Evolutionary conservation across 352 stramenopile species (phyloP).

Genomic region (Phytophthora megakarya): DNA sequence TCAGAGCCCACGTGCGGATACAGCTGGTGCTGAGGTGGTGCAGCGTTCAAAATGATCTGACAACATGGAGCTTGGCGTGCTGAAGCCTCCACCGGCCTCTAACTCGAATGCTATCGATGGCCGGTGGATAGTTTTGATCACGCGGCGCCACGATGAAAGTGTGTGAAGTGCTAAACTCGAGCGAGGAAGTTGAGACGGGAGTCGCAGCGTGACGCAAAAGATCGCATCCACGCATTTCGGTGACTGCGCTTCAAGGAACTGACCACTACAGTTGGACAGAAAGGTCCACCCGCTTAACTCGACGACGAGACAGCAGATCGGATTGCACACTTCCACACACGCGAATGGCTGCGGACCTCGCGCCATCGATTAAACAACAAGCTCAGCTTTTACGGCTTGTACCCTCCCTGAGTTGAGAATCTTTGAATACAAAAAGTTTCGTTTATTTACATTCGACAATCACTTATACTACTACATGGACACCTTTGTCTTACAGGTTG

Average conservation of each 20-base stretch:
- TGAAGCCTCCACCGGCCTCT: background rate
- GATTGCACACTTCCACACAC: slow-evolving; percentile 19
- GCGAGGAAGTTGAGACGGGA: slow-evolving; percentile 15
- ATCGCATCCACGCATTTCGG: slow-evolving; percentile 16
- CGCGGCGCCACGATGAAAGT: background rate
- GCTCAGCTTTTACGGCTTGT: slow-evolving; percentile 11
- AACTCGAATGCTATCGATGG: slow-evolving; percentile 16
- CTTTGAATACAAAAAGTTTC: slow-evolving; percentile 8
- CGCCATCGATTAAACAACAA: slow-evolving; percentile 2
- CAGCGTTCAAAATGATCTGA: slow-evolving; percentile 16
- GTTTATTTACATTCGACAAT: slow-evolving; percentile 1
- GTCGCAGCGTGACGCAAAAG: slow-evolving; percentile 1
- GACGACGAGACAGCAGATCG: slow-evolving; percentile 19
- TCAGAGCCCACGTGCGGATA: slow-evolving; percentile 7
- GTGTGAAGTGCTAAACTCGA: background rate
- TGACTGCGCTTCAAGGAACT: slow-evolving; percentile 25
- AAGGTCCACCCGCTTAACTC: slow-evolving; percentile 17
- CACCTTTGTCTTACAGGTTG: slow-evolving; percentile 6
- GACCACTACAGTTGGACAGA: slow-evolving; percentile 7
- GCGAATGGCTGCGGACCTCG: slow-evolving; percentile 12
- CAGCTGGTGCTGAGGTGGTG: slow-evolving; percentile 33
- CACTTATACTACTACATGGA: slow-evolving; percentile 11
- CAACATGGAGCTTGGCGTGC: slow-evolving; percentile 10
- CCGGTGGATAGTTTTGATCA: background rate
- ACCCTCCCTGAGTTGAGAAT: background rate